Base-by-base conservation (phyloP, 305 asterid genomes). In the Rubia balearica region DNA sequence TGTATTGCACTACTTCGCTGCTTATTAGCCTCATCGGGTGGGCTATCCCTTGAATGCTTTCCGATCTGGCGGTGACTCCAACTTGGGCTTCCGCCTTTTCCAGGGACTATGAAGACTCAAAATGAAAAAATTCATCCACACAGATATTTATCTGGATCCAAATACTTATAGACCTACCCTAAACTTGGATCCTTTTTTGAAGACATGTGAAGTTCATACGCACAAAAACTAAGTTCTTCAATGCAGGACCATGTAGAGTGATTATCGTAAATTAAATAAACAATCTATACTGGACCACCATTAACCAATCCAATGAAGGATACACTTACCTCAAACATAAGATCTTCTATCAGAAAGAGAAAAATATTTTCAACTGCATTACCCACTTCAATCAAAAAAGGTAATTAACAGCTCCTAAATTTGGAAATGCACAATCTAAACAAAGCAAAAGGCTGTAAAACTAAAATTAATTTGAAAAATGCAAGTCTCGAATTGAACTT, bases 231-330 rank as follows among this genome's bases (percentile, higher is more conserved):
- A 11, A 84, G 86, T 65, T 84, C 88, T 53, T 84, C 88, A 74
- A 65, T 82, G 77, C 86, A 84, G 21, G 84, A 84, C 88, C 86
- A 84, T 86, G 82, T 82, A 30, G n/a, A 84, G 77, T 86, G n/a
- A 48, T 63, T 48, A 40, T 8, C 17, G 45, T 41, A 67, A 6
- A 24, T 3, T 61, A n/a, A 10, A 57, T 38, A 1, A 67, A 43
- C 55, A 56, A 36, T 42, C 49, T 49, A 55, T 13, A 65, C 3
- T 19, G 46, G 11, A 61, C 5, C 57, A 38, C 11, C 13, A 57
- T 22, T 24, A n/a, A 27, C 24, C 53, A 42, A 42, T 59, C 73
- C 5, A 42, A 13, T 6, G 12, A 48, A 36, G 4, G 7, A 21
- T 63, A 33, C 38, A 33, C 5, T 17, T 69, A 92, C 98, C 96